Conservation (phyloP, 768 basidiomycete genomes). For the Trametes sanguinea region DNA sequence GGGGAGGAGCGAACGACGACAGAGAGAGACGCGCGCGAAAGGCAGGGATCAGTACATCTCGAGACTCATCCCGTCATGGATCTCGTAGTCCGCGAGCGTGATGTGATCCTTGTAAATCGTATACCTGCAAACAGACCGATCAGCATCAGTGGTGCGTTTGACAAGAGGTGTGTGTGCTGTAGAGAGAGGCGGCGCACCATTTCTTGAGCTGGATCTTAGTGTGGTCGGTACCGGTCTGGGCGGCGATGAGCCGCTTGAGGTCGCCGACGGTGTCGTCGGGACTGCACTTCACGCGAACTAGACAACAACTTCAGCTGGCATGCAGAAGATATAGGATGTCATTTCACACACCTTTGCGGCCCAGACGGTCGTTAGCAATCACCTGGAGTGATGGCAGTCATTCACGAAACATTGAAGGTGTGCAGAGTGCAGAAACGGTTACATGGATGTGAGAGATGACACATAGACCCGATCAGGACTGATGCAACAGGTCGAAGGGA, state of each 20-base stretch:
- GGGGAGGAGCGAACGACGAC: background rate
- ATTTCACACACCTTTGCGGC: slow-evolving; percentile 74
- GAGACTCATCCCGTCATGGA: slow-evolving; percentile 89
- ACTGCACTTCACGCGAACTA: slow-evolving; percentile 95
- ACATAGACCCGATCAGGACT: background rate
- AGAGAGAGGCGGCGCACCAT: slow-evolving; percentile 60
- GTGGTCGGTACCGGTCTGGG: slow-evolving; percentile 87
- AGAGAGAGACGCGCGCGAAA: background rate
- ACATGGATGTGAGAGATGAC: background rate
- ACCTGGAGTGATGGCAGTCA: slow-evolving; percentile 48
- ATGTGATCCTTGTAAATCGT: slow-evolving; percentile 96
- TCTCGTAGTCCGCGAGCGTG: slow-evolving; percentile 89
- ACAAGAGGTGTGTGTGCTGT: background rate
- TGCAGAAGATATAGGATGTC: too few species aligned
- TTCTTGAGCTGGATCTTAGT: slow-evolving; percentile 94
- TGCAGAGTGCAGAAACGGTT: background rate
- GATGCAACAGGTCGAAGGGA: background rate
- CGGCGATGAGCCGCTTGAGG: slow-evolving; percentile 94
- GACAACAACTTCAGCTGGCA: background rate
- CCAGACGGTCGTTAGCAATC: slow-evolving; percentile 94
- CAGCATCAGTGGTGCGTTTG: background rate
- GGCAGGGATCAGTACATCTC: slow-evolving; percentile 75
- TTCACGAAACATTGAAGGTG: too few species aligned
- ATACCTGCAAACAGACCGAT: slow-evolving; percentile 58
- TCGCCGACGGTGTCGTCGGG: slow-evolving; percentile 97